Evolutionary conservation across 169 alveolate genomes (phyloP), one percentile per base, ranked within the genome.

Genomic region (Cystoisospora suis): DNA sequence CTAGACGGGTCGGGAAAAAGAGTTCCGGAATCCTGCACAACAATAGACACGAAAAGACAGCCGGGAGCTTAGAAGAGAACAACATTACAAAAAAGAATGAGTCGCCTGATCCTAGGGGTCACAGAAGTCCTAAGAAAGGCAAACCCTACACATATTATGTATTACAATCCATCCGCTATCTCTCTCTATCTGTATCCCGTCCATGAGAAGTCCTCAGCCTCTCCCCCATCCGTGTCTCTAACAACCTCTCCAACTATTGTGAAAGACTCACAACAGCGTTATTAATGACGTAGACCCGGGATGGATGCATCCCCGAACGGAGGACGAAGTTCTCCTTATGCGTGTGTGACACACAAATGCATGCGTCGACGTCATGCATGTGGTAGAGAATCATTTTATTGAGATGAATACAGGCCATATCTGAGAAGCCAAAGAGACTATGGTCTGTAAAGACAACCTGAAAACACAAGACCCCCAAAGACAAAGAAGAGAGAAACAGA

Each of bases 361-460:
- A 95, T 77, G 97, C 98, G 94, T 97, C 98, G 27, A 96, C 87
- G 85, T 98, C 98, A 42, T 95, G 86, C 65, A 97, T 94, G 70
- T 94, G 85, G 87, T 88, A 86, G 40, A 49, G 61, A 29, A 97
- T 79, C 49, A 98, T 96, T 94, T 97, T 97, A 91, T 97, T 97
- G 29, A 97, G 94, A 90, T 97, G 98, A n/a, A 98, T 97, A 86
- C 99, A 97, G 38, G 99, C 99, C 17, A 97, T 94, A 91, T 98
- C 99, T 29, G 98, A 95, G 90, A 99, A 98, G 58, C 99, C 99
- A 94, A 97, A 99, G 85, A 99, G 96, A n/a, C 99, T 98, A 95
- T 99, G 99, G 93, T 99, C 99, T 17, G 99, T 99, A 94, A 97
- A 99, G 34, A 99, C 99, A 3, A 91, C 92, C 79, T 86, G 89